phyloP scores from a whole-genome alignment of 805 yeast genomes.

The Barnettozyma californica region DNA sequence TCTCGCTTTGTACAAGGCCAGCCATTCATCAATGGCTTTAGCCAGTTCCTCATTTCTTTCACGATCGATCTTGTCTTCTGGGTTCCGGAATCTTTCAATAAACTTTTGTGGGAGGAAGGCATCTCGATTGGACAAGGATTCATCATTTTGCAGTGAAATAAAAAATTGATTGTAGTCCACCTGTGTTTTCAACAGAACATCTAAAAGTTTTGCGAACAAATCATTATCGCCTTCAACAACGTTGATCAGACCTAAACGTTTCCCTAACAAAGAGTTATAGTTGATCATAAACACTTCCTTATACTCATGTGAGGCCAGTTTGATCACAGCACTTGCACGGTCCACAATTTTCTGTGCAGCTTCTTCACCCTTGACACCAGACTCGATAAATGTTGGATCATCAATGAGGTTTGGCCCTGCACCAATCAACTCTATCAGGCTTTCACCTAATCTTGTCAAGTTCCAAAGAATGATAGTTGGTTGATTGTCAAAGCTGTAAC shows the following conservation, averaged over 20 bases:
- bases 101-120: slow-evolving; percentile 26
- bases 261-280: slow-evolving; percentile 52
- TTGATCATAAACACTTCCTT: slow-evolving; percentile 53
- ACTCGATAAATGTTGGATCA: slow-evolving; percentile 34
- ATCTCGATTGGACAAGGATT: slow-evolving; percentile 31
- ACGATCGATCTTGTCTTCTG: slow-evolving; percentile 28
- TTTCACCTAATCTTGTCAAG: slow-evolving; percentile 76
- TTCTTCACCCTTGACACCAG: slow-evolving; percentile 43
- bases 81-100: slow-evolving; percentile 16
- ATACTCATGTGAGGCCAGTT: slow-evolving; percentile 58
- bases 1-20: slow-evolving; percentile 41
- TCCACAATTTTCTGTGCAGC: slow-evolving; percentile 41
- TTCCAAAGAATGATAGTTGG: slow-evolving; percentile 95
- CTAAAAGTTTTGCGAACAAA: slow-evolving; percentile 37
- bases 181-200: slow-evolving; percentile 52
- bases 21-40: slow-evolving; percentile 44
- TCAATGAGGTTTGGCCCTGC: slow-evolving; percentile 52
- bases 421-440: slow-evolving; percentile 75
- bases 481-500: slow-evolving; percentile 79
- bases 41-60: slow-evolving; percentile 38
- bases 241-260: slow-evolving; percentile 61
- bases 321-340: slow-evolving; percentile 64
- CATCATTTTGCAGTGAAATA: slow-evolving; percentile 48
- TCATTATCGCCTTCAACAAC: slow-evolving; percentile 36
- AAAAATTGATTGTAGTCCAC: slow-evolving; percentile 82